A percentile compares a stretch with the other conserved stretches of the same genome.
Conservation (phyloP, 805 yeast genomes). For the Lachancea waltii region DNA sequence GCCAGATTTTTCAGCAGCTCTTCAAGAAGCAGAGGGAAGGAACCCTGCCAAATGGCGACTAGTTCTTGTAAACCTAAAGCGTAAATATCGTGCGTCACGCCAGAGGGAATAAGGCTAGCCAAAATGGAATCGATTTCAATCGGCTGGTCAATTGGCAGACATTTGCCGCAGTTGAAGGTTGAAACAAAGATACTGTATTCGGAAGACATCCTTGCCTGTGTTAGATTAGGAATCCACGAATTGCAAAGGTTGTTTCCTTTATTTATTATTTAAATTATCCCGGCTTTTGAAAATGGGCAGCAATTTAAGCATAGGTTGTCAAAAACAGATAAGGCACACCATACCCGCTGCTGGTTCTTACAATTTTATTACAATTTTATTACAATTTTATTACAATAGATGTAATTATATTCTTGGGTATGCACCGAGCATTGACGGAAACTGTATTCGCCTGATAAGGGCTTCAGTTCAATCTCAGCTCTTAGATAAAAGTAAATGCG, state of each 20-base stretch:
- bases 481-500: not conserved
- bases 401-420: no score
- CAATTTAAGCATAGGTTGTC: no score
- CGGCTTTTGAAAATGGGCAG: no score
- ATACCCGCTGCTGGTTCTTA: no score
- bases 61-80: conserved; percentile 67
- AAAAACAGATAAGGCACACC: no score
- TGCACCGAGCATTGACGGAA: not conserved
- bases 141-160: conserved; percentile 31
- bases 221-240: no score
- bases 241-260: no score
- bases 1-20: conserved; percentile 34
- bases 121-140: conserved; percentile 28
- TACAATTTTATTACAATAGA: no score
- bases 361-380: no score
- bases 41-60: conserved; percentile 49
- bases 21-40: conserved; percentile 36
- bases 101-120: conserved; percentile 33
- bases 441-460: not conserved
- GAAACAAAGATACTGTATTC: conserved; percentile 22
- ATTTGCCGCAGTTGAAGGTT: conserved; percentile 56
- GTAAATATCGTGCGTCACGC: conserved; percentile 34
- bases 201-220: not conserved
- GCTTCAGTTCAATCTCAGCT: not conserved
- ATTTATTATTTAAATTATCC: no score